Conservation (phyloP, 2,329 filamentous ascomycete genomes). For the Penicillium corylophilum region DNA sequence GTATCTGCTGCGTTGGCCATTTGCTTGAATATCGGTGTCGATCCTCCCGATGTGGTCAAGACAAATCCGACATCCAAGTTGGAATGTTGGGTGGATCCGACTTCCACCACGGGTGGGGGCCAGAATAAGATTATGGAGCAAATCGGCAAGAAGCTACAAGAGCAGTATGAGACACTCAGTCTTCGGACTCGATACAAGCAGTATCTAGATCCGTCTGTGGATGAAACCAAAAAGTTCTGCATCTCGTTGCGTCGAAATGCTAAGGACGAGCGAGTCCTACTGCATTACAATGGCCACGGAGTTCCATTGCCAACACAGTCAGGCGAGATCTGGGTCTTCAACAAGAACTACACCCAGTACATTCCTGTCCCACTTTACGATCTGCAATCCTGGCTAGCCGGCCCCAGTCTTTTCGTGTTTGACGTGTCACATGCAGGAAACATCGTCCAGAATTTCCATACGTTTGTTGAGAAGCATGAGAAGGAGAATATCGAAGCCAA, state of each 20-base stretch:
- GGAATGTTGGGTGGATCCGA: constrained; percentile 96
- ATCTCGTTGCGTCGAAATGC: constrained; percentile 85
- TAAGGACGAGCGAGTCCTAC: constrained; percentile 92
- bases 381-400: constrained; percentile 90
- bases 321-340: constrained; percentile 99
- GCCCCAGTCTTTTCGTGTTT: constrained; percentile 94
- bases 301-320: constrained; percentile 94
- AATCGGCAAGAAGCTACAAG: constrained; percentile 93
- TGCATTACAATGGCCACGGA: constrained; percentile 98
- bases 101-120: constrained; percentile 70
- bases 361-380: constrained; percentile 96
- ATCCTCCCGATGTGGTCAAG: constrained; percentile 94
- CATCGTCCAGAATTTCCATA: constrained; percentile 91
- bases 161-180: constrained; percentile 93
- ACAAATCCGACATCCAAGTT: constrained; percentile 90
- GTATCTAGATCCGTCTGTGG: constrained; percentile 91
- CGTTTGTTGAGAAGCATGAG: constrained; percentile 93
- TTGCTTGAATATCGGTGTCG: constrained; percentile 95
- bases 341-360: constrained; percentile 97
- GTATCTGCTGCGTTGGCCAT: constrained; percentile 92
- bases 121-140: constrained; percentile 81
- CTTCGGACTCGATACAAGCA: constrained; percentile 97
- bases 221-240: constrained; percentile 96
- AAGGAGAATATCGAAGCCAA: constrained; percentile 77
- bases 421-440: constrained; percentile 96